Base-by-base conservation (phyloP, 305 asterid genomes). In the Fraxinus floribunda region DNA sequence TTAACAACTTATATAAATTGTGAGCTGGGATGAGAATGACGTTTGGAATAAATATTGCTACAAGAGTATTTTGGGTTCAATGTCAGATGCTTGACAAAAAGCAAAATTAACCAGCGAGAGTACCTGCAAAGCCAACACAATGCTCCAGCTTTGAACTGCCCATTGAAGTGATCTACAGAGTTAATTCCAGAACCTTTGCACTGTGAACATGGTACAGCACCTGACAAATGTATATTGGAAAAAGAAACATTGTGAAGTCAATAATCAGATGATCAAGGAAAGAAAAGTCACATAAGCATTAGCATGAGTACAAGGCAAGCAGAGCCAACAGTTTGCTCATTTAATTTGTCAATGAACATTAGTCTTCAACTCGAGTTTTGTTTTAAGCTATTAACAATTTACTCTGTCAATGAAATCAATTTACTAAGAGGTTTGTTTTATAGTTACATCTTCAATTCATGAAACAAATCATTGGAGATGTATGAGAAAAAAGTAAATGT, bases 41-140 rank as follows among this genome's bases (percentile, higher is more conserved):
- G 3, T 32, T 30, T 34, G 60, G 10, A 9, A 29, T 32, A 77
- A 11, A 24, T 24, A 9, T 11, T 66, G 18, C 29, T 66, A 66
- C 36, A 26, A 22, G 13, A 11, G 55, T 22, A 29, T 29, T 5
- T 30, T 15, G 22, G 62, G 22, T 76, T 22, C 15, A 15, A 10
- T 18, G 38, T n/a, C 9, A 16, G 5, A 29, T 11, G 46, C 30
- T 0, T 18, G 55, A 35, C 4, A 16, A 81, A 0, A 72, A 55
- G 38, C 15, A 16, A 80, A 55, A 77, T 7, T 57, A 30, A 77
- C 6, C 0, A 13, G 36, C 1, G 32, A 26, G 8, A 49, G 44
- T 87, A 94, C 99, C 99, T 87, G 95, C 99, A 95, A 79, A 95
- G 93, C 98, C 99, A 95, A 81, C 99, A 95, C 22, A 88, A 64